Evolutionary conservation across 352 stramenopile genomes (phyloP).

Genomic region (Phytophthora pseudosyringae): DNA sequence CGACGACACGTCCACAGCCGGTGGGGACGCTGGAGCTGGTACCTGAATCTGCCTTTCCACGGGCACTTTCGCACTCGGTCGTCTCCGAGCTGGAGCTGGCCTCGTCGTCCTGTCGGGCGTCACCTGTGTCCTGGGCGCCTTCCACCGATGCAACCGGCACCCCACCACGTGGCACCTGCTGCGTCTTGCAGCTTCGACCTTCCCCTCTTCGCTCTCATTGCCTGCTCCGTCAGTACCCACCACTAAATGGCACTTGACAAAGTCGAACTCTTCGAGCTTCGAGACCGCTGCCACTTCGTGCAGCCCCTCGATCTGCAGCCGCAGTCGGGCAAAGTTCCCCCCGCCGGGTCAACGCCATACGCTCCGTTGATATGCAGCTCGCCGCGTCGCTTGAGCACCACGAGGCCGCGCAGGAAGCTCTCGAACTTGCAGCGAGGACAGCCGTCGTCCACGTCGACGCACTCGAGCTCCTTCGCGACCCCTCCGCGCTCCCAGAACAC

Average conservation of each 20-base stretch:
- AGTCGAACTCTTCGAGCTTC: conserved; percentile 50
- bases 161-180: conserved; percentile 67
- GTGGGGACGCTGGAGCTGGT: not conserved
- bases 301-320: conserved; percentile 45
- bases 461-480: conserved; percentile 42
- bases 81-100: not conserved
- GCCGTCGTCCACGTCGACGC: conserved; percentile 40
- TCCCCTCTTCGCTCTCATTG: conserved; percentile 14
- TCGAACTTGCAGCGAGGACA: conserved; percentile 54
- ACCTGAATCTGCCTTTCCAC: not conserved
- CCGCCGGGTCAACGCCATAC: conserved; percentile 39
- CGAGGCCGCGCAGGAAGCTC: conserved; percentile 43
- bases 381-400: conserved; percentile 42
- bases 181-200: conserved; percentile 21
- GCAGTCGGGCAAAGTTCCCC: conserved; percentile 40
- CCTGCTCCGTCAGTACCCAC: conserved; percentile 10
- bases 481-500: conserved; percentile 33
- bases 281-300: conserved; percentile 7
- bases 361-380: conserved; percentile 44
- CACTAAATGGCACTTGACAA: conserved; percentile 60
- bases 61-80: not conserved
- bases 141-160: conserved; percentile 48
- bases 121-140: conserved; percentile 3
- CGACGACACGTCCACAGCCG: not conserved
- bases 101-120: conserved; percentile 1